Evolutionary conservation across 2,329 filamentous ascomycete species (phyloP), one percentile per base, ranked within the genome.

Genomic region (Alternaria sp.): DNA sequence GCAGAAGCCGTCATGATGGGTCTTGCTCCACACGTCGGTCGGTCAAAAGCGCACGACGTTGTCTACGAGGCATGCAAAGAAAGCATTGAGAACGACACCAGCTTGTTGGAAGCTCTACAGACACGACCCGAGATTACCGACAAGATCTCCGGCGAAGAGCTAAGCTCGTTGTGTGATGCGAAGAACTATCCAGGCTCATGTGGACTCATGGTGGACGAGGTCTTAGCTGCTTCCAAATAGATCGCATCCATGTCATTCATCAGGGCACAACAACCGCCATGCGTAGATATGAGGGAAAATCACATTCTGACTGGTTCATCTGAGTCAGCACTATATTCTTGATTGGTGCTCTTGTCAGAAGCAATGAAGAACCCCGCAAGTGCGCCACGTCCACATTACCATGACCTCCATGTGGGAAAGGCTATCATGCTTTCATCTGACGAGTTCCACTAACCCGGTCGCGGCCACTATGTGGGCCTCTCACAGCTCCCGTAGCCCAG

Each of bases 1-100:
- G 85, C 81, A 0, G 86, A 88, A 75, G 85, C 86, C 3, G 84
- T 88, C n/a, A 88, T 88, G 86, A 88, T 88, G 86, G 83, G 81
- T 2, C 78, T 88, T 53, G 86, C 85, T n/a, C 80, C 81, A 15
- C 77, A 83, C 73, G 76, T 86, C 44, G 86, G 86, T 9, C 79
- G 86, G 13, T 84, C 85, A 62, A 79, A 81, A 17, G 85, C 85
- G 3, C 86, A 88, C 71, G 85, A 88, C 67, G 78, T 86, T 40
- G 85, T 88, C 3, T 88, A 88, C 52, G 82, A 83, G 63, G 85
- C 85, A 2, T 88, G 86, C 69, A 82, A 81, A 63, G 77, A 80
- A 65, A 82, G 81, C 46, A 85, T 85, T 57, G 84, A 86, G 67
- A 79, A 75, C 17, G 73, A 81, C 13, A 75, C 69, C 5, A 78